Percentiles rank a stretch among this genome's conserved stretches.
These are phyloP conservation scores for Rosellinia necatrix DNA, from an alignment of 2,329 filamentous ascomycete species.

Conservation along the genomic window DNA sequence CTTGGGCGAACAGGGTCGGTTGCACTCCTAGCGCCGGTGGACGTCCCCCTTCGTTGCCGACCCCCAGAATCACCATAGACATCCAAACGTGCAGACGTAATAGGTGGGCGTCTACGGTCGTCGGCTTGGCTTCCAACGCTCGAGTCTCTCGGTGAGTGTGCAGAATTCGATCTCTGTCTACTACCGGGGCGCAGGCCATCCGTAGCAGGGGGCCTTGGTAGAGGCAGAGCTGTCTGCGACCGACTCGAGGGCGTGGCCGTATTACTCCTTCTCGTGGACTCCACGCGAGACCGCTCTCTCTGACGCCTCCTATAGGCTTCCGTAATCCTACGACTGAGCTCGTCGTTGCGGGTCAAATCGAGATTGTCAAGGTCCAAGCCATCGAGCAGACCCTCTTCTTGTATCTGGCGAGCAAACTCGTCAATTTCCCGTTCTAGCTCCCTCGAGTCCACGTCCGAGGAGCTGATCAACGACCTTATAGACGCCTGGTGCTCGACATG, in stretches of 20 bases:
- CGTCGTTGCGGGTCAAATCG: constrained; percentile 82
- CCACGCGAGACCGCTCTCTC: constrained; percentile 60
- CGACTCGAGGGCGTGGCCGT: constrained; percentile 46
- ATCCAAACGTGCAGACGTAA: constrained; percentile 54
- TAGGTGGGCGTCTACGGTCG: constrained; percentile 57
- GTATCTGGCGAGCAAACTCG: constrained; percentile 86
- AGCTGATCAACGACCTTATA: constrained; percentile 80
- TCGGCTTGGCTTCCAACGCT: constrained; percentile 52
- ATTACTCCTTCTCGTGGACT: constrained; percentile 51
- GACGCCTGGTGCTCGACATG: constrained; percentile 90
- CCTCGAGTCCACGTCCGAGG: constrained; percentile 74
- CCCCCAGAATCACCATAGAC: constrained; percentile 53
- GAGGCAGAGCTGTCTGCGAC: constrained; percentile 37
- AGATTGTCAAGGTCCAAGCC: constrained; percentile 89
- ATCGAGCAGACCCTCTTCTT: constrained; percentile 84
- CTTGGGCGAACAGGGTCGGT: constrained; percentile 53
- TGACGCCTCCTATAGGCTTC: constrained; percentile 84
- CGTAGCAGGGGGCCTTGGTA: constrained; percentile 33
- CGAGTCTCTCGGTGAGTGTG: constrained; percentile 35
- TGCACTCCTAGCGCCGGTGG: constrained; percentile 59
- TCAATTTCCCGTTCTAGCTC: constrained; percentile 88
- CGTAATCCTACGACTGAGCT: constrained; percentile 87
- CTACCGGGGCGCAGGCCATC: constrained; percentile 35
- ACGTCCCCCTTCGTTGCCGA: constrained; percentile 52
- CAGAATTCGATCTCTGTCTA: constrained; percentile 40